Percentiles rank a stretch among this genome's conserved stretches.
phyloP scores from a whole-genome alignment of 2,329 filamentous ascomycete species.

The Pseudopyrenochaeta lycopersici region DNA sequence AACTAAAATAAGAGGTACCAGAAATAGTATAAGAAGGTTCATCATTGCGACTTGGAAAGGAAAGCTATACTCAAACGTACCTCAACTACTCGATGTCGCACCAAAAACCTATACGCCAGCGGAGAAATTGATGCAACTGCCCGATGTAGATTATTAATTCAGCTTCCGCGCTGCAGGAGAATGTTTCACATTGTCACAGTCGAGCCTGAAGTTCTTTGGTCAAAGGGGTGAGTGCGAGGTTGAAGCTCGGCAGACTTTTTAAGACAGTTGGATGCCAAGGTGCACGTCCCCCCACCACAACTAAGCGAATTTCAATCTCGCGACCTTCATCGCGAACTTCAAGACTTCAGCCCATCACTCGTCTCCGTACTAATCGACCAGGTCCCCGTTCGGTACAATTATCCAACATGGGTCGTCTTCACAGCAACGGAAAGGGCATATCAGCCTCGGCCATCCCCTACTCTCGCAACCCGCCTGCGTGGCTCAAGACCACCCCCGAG shows the following conservation, averaged over 20 bases:
- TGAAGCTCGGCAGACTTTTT: conserved; percentile 14
- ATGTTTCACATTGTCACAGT: background rate
- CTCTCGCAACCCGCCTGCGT: conserved; percentile 89
- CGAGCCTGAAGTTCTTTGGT: background rate
- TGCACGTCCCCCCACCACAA: conserved; percentile 15
- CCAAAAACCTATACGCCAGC: no score
- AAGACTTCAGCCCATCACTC: conserved; percentile 30
- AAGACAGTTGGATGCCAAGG: conserved; percentile 12
- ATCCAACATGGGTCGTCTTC: conserved; percentile 91
- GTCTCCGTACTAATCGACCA: conserved; percentile 36
- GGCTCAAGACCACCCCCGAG: conserved; percentile 98
- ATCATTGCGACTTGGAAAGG: conserved; percentile 21
- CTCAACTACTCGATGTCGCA: conserved; percentile 35
- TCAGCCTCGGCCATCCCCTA: conserved; percentile 95
- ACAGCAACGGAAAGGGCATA: conserved; percentile 99
- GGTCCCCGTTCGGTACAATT: conserved; percentile 29
- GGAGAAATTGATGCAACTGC: background rate
- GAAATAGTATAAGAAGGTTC: conserved; percentile 47
- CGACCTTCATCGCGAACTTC: conserved; percentile 21
- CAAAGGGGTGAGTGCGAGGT: conserved; percentile 1
- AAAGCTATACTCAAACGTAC: conserved; percentile 25
- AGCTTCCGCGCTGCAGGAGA: background rate
- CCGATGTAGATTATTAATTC: background rate
- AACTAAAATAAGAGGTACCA: conserved; percentile 84
- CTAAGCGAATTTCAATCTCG: conserved; percentile 34